Percentiles rank a stretch among this genome's conserved stretches.
phyloP scores from a whole-genome alignment of 257 asterid species.

The Nicotiana tabacum region DNA sequence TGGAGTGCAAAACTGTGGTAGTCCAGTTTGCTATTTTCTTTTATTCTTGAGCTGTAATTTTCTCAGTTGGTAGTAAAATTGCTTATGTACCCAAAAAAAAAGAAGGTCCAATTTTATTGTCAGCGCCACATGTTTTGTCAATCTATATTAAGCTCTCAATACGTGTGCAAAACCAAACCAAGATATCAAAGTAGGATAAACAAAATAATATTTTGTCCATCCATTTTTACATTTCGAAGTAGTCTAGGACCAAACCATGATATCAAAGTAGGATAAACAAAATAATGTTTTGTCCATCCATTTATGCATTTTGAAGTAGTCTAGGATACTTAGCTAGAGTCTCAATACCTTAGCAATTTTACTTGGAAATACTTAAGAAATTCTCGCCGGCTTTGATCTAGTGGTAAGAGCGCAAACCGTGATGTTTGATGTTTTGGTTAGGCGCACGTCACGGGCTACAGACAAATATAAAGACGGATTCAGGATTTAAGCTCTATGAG shows the following conservation, averaged over 20 bases:
- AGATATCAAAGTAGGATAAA: background rate
- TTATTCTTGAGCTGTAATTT: no score
- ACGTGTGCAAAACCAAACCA: background rate
- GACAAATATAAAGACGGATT: no score
- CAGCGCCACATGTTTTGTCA: background rate
- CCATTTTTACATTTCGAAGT: background rate
- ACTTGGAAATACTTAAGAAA: background rate
- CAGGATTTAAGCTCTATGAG: no score
- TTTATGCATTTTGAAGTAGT: background rate
- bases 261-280: background rate
- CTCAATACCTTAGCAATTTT: background rate
- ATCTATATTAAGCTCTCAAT: background rate
- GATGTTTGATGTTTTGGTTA: no score
- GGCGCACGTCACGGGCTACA: no score
- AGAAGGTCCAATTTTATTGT: background rate
- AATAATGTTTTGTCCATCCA: background rate
- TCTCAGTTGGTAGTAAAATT: no score
- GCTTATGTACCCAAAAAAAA: no score
- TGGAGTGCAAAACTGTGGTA: no score
- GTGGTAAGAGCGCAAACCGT: no score
- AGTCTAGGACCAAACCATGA: background rate
- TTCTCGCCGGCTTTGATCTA: no score
- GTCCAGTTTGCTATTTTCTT: background rate
- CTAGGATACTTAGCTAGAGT: background rate
- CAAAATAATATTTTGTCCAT: background rate